Conservation (phyloP, 108 stramenopile genomes). For the Schizochytrium sp. region DNA sequence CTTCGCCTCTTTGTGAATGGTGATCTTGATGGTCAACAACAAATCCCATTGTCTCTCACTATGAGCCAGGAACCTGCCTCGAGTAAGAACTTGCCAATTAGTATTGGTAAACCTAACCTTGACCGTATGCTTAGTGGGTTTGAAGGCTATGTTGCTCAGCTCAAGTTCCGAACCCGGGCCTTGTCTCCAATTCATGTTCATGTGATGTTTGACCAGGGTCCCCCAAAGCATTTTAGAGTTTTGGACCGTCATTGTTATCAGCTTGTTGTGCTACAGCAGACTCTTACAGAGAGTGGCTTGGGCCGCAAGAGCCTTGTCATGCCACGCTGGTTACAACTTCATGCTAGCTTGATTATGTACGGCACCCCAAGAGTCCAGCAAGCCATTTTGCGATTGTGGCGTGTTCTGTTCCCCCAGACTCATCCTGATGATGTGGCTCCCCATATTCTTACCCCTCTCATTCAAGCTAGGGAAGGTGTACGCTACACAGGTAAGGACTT, state of each 20-base stretch:
- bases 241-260: slow-evolving; percentile 25
- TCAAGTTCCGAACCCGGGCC: slow-evolving; percentile 73
- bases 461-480: not conserved
- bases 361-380: slow-evolving; percentile 69
- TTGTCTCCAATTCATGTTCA: slow-evolving; percentile 77
- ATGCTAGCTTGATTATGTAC: slow-evolving; percentile 24
- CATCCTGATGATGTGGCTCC: slow-evolving; percentile 18
- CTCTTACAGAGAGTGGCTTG: not conserved
- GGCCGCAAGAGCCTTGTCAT: slow-evolving; percentile 12
- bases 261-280: slow-evolving; percentile 32
- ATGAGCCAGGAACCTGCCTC: not conserved
- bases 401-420: slow-evolving; percentile 63
- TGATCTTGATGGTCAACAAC: slow-evolving; percentile 65
- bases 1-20: slow-evolving; percentile 73
- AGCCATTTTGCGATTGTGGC: slow-evolving; percentile 64
- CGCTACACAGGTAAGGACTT: slow-evolving; percentile 7
- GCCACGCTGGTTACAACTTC: not conserved
- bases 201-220: slow-evolving; percentile 77
- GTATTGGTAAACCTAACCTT: slow-evolving; percentile 60
- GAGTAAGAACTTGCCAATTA: slow-evolving; percentile 23
- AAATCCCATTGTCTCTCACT: not conserved
- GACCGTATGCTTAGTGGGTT: slow-evolving; percentile 69
- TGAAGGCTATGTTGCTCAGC: slow-evolving; percentile 72
- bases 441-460: not conserved
- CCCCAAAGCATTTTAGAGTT: slow-evolving; percentile 63